Base-by-base conservation (phyloP, 1,139 yeast species). In the Wickerhamomyces sp. region DNA sequence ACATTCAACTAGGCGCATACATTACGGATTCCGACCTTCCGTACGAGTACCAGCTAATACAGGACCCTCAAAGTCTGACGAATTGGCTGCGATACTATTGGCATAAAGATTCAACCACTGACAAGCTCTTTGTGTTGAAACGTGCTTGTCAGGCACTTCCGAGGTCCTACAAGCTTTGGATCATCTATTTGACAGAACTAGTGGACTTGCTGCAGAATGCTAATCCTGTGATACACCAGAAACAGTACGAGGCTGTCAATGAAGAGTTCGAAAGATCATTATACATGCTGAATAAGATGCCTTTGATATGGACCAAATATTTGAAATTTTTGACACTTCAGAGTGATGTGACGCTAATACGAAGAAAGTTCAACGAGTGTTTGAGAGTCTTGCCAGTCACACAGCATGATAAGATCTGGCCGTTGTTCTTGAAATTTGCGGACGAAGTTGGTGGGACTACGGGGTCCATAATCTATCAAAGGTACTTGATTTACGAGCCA, bases 331-430 rank as follows among this genome's bases (percentile, higher is more conserved):
- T 80, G 16, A 39, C 64, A 16, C 38, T 48, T 30, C 57, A 67
- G 41, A 34, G 49, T 23, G 66, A 70, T 40, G 57, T 78, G 1
- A 57, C 71, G 0, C 43, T 55, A 28, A 69, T 75, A 16, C 59
- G 86, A 36, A 52, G 58, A 10, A 61, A 64, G 4, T 76, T 83
- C 46, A 73, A 82, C 52, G 52, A 58, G 23, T 72, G 84, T 1
- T 58, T 87, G 10, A 64, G 64, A 37, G 49, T 60, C 5, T 47
- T 82, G 6, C 75, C 82, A 0, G 42, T 70, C 11, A 57, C 70
- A 0, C 73, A 72, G 23, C 95, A 84, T 52, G 57, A 57, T 7
- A 46, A 60, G 17, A 59, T 86, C 3, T 87, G 95, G 95, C 70
- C 72, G 0, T 36, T 66, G 19, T 78, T 69, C 47, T 48, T 78